These are phyloP conservation scores for Phytophthora pini DNA, from an alignment of 352 stramenopile genomes.

Conservation along the genomic window DNA sequence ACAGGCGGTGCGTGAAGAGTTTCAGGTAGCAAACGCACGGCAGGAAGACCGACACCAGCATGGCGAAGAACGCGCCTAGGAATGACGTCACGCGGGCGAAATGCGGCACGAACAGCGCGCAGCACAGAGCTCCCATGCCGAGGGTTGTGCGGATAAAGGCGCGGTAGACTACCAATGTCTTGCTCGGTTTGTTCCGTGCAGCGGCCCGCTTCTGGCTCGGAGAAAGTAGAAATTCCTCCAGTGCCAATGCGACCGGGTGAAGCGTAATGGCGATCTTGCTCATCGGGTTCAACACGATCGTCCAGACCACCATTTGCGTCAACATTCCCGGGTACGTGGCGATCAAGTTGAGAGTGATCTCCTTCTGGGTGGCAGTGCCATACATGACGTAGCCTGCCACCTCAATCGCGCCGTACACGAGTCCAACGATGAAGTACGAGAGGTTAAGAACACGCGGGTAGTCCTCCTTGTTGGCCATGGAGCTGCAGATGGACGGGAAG, in stretches of 20 bases:
- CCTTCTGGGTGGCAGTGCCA: conserved; percentile 78
- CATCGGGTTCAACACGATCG: conserved; percentile 87
- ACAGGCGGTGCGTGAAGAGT: conserved; percentile 68
- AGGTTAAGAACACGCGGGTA: conserved; percentile 78
- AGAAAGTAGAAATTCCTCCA: conserved; percentile 79
- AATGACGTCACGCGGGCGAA: conserved; percentile 89
- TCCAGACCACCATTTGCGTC: conserved; percentile 78
- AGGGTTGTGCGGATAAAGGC: conserved; percentile 72
- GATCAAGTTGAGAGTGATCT: conserved; percentile 89
- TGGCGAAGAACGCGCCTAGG: conserved; percentile 86
- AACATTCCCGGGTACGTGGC: conserved; percentile 62
- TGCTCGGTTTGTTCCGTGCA: conserved; percentile 33
- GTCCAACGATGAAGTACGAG: conserved; percentile 73
- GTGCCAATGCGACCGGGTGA: conserved; percentile 74
- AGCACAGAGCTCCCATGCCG: conserved; percentile 57
- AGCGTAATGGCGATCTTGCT: conserved; percentile 90
- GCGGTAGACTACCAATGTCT: conserved; percentile 56
- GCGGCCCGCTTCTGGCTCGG: conserved; percentile 41
- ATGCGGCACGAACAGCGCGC: conserved; percentile 79
- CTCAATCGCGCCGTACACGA: conserved; percentile 81
- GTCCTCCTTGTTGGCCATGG: conserved; percentile 63
- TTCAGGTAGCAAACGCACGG: conserved; percentile 88
- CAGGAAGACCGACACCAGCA: conserved; percentile 85
- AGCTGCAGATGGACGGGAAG: conserved; percentile 91
- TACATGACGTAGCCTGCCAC: conserved; percentile 87